phyloP scores from a whole-genome alignment of 192 early-diverging fungal genomes.

The Pilobolus umbonatus region DNA sequence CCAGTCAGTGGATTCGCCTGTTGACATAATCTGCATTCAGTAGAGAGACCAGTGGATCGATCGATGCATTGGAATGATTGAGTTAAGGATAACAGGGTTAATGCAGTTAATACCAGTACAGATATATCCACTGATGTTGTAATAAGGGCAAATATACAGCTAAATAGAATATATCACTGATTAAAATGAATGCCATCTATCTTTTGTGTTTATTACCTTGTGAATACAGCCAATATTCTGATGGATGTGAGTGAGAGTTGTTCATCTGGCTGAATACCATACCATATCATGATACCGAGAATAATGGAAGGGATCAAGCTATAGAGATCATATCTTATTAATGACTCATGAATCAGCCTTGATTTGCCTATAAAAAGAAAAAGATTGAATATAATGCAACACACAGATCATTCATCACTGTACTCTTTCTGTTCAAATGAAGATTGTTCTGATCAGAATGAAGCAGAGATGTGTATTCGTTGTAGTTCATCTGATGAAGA shows the following conservation, averaged over 20 bases:
- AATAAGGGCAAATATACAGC: slow-evolving; percentile 50
- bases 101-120: slow-evolving; percentile 45
- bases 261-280: slow-evolving; percentile 18
- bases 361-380: too few relatives aligned
- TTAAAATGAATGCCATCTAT: not conserved
- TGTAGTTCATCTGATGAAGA: too few relatives aligned
- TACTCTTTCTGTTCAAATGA: too few relatives aligned
- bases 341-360: too few relatives aligned
- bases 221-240: slow-evolving; percentile 32
- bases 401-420: too few relatives aligned
- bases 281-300: slow-evolving; percentile 27
- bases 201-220: slow-evolving; percentile 25
- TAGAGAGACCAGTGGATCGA: slow-evolving; percentile 36
- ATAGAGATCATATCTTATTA: not conserved
- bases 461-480: too few relatives aligned
- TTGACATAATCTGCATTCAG: slow-evolving; percentile 52
- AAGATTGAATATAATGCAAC: too few relatives aligned
- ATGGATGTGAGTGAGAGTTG: slow-evolving; percentile 30
- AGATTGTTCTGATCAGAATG: too few relatives aligned
- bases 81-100: slow-evolving; percentile 53
- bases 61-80: slow-evolving; percentile 54
- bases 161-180: slow-evolving; percentile 1
- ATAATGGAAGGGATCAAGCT: slow-evolving; percentile 18
- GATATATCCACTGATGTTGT: slow-evolving; percentile 49
- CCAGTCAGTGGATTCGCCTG: slow-evolving; percentile 23